Base-by-base conservation (phyloP, 2,329 filamentous ascomycete species). In the Cercospora sp. region DNA sequence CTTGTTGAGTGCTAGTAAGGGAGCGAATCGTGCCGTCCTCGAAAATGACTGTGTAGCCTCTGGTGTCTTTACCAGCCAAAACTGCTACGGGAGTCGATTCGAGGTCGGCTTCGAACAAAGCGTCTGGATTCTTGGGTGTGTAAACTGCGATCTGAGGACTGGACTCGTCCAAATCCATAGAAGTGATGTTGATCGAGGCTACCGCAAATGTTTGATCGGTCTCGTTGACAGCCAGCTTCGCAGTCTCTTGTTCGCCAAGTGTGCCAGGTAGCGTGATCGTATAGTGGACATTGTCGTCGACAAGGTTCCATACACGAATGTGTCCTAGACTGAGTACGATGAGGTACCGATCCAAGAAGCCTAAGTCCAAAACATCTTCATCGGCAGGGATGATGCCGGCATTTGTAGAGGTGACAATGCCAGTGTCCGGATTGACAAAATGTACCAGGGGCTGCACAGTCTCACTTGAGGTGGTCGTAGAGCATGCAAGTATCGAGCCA, bases 231-330 rank as follows among this genome's bases (percentile, higher is more conserved):
- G 92, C 90, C 9, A 97, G 83, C 61, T 70, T 67, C 9, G 75
- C 68, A 7, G 67, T 68, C 28, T 72, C 67, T 58, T 72, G 67
- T 9, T 69, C 68, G 59, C 73, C 69, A 62, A 74, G 67, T 69
- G 78, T 40, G 68, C 75, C 78, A n/a, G 78, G 45, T 80, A 93
- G 81, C 28, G 85, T 81, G 61, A 91, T 83, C 60, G 87, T 88
- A 75, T 90, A 93, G 40, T 87, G 86, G 58, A 94, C 84, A 73
- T 90, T 86, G 74, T 97, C 91, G 61, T 89, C 85, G 7, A 98
- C 91, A 10, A 96, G 86, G 78, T 99, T 91, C 84, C 93, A 97
- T 40, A 97, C 89, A 48, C 88, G 84, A 8, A 97, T 84, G 30
- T 88, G 86, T 53, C 90, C 85, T 0, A 90, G 85, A 0, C 92